Base-by-base conservation (phyloP, 1,139 yeast genomes). In the Yamadazyma siamensis region DNA sequence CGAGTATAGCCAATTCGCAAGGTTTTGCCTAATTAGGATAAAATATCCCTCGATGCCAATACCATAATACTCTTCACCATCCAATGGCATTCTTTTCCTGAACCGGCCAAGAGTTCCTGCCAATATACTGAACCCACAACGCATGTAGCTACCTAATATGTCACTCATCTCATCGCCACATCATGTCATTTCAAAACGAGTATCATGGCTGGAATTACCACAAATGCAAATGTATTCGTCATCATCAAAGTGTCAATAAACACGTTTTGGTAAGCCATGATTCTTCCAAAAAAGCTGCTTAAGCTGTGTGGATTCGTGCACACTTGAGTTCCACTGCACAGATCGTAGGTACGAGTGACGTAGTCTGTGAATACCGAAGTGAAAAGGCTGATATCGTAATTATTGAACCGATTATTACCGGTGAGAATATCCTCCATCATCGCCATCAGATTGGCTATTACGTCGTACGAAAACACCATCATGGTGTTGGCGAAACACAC, bases 131-230 rank as follows among this genome's bases (percentile, higher is more conserved):
- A n/a, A n/a, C n/a, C n/a, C n/a, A n/a, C n/a, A n/a, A n/a, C n/a
- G n/a, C n/a, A n/a, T n/a, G n/a, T n/a, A n/a, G n/a, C n/a, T n/a
- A n/a, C n/a, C n/a, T n/a, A n/a, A n/a, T n/a, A n/a, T n/a, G n/a
- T n/a, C n/a, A n/a, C n/a, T n/a, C n/a, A n/a, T n/a, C n/a, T n/a
- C n/a, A n/a, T n/a, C n/a, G n/a, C n/a, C n/a, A n/a, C n/a, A n/a
- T n/a, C n/a, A n/a, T n/a, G n/a, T n/a, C n/a, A n/a, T n/a, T n/a
- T n/a, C n/a, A n/a, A n/a, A n/a, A n/a, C n/a, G n/a, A n/a, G 55
- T 13, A 55, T 38, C 14, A 54, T 31, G 23, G 54, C 39, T 10
- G 66, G 65, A 4, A 52, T 40, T 8, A 56, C 27, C 10, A 53
- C 49, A 32, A 57, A 56, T 18, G 58, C 46, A 20, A 48, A 45